A percentile compares a stretch with the other conserved stretches of the same genome.
phyloP scores from a whole-genome alignment of 495 filamentous ascomycete species.

The Aspergillus bridgeri region DNA sequence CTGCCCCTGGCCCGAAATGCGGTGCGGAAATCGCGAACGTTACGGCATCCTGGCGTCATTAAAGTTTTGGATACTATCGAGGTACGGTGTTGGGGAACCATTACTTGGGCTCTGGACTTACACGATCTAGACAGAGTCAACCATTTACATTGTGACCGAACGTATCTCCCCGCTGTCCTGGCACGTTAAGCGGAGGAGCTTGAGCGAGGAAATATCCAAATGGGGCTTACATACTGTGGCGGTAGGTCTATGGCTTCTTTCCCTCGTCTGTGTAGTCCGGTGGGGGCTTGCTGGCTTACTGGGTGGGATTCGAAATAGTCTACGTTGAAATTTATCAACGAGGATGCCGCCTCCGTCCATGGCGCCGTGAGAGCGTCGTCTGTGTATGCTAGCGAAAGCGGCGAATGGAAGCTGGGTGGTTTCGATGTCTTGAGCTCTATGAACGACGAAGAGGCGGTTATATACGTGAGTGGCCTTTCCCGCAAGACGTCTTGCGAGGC shows the following conservation, averaged over 20 bases:
- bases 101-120: neutral
- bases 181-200: conserved; percentile 77
- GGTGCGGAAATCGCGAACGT: conserved; percentile 81
- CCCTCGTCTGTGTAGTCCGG: neutral
- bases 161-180: conserved; percentile 78
- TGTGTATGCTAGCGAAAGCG: conserved; percentile 88
- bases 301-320: conserved; percentile 47
- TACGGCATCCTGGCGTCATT: conserved; percentile 91
- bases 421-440: conserved; percentile 92
- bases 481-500: neutral
- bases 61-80: conserved; percentile 92
- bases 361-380: conserved; percentile 81
- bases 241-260: conserved; percentile 37
- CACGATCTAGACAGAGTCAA: conserved; percentile 71
- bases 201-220: conserved; percentile 87
- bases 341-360: conserved; percentile 86
- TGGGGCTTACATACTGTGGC: conserved; percentile 89
- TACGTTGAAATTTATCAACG: conserved; percentile 93
- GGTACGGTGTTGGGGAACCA: conserved; percentile 43
- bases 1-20: conserved; percentile 89
- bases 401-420: conserved; percentile 94
- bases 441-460: conserved; percentile 89
- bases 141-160: conserved; percentile 95
- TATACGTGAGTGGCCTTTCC: conserved; percentile 65
- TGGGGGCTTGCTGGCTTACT: neutral